Evolutionary conservation across 2,329 filamentous ascomycete species (phyloP), one percentile per base, ranked within the genome.

Genomic region (Fusarium euwallaceae): DNA sequence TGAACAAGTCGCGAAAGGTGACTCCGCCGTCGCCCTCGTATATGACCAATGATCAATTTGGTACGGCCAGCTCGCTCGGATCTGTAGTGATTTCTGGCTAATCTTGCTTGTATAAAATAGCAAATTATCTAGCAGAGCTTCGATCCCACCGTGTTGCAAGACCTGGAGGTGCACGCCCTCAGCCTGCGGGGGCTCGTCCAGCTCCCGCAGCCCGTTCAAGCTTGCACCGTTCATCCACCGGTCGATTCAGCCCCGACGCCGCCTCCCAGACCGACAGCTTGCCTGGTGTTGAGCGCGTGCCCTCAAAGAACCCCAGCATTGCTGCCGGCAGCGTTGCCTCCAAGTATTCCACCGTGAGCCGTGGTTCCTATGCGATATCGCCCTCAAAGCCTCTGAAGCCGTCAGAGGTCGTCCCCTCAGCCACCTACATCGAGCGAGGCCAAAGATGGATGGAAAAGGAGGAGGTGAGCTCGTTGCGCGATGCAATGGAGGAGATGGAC

Each of bases 361-460:
- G 84, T 48, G 88, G 90, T 77, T 90, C 89, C 80, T 89, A 88
- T 74, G 86, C 87, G 6, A 81, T 84, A 39, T 82, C 81, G 22
- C 76, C 80, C 10, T 77, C 85, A 5, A 78, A 79, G 34, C 87
- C 88, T 16, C 78, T 91, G 66, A 91, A 86, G 72, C 88, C 90
- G 2, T 89, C 88, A 3, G 87, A 91, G 61, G 87, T 92, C 59
- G 90, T 92, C 17, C 89, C 91, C 8, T 93, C 88, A 69, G 86
- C 90, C 51, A 90, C 89, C 9, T 95, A 95, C 81, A 92, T 94
- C 66, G 93, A 95, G 81, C 89, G 91, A 66, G 92, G 92, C 20
- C 90, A 91, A 79, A 86, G 93, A 76, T 94, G 93, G 92, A 93
- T 94, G 89, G 93, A 95, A 81, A 94, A 93, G 81, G 92, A 95